phyloP scores from a whole-genome alignment of 2,329 filamentous ascomycete species.

The Tolypocladium amazonense region DNA sequence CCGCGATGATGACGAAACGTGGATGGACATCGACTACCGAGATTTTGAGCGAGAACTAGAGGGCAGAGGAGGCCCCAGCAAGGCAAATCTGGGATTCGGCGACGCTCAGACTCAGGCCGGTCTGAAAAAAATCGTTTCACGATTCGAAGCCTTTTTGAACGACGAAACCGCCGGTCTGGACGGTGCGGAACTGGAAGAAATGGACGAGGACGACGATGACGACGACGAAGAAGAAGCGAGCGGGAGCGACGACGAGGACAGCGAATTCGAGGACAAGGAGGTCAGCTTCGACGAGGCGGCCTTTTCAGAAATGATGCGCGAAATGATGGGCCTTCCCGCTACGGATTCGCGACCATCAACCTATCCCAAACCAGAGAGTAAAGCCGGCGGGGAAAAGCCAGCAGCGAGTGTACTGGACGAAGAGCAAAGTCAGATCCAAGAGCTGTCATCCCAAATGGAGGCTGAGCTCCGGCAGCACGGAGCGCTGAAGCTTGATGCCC shows the following conservation, averaged over 20 bases:
- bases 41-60: conserved; percentile 78
- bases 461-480: conserved; percentile 41
- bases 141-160: conserved; percentile 88
- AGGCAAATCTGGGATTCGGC: conserved; percentile 40
- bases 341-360: not conserved
- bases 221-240: conserved; percentile 36
- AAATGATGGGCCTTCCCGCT: conserved; percentile 67
- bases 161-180: conserved; percentile 74
- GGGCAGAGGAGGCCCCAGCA: conserved; percentile 25
- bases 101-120: conserved; percentile 61
- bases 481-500: conserved; percentile 31
- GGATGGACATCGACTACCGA: conserved; percentile 84
- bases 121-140: conserved; percentile 79
- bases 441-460: conserved; percentile 60
- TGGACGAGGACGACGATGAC: conserved; percentile 54
- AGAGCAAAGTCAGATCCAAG: conserved; percentile 51
- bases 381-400: not conserved
- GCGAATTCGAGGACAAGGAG: conserved; percentile 61
- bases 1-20: conserved; percentile 73
- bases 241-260: conserved; percentile 41
- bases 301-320: conserved; percentile 79
- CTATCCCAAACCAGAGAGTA: not conserved
- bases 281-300: conserved; percentile 76
- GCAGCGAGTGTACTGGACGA: conserved; percentile 17
- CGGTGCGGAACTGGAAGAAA: conserved; percentile 62